Base-by-base conservation (phyloP, 208 protist species). In the Hexamita inflata region DNA sequence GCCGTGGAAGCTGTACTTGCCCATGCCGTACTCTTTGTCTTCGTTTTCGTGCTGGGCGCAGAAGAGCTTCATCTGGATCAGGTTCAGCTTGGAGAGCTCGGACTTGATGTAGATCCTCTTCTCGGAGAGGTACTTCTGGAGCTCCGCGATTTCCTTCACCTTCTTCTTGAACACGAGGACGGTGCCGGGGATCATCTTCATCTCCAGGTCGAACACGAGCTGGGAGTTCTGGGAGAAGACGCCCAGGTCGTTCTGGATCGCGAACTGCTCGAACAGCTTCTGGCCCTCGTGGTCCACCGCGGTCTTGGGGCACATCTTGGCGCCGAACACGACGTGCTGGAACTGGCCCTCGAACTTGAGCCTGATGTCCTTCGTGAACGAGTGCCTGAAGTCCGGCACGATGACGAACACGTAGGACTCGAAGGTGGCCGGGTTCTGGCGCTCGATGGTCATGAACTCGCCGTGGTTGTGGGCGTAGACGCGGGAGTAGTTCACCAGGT, bases 351-450 rank as follows among this genome's bases (percentile, higher is more conserved):
- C 11, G 7, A 70, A 45, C 15, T 13, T 38, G n/a, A 70, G 26
- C 11, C 30, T 30, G 30, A 66, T 66, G 29, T 49, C 35, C 64
- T 28, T 30, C 7, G 26, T n/a, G 11, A 30, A 41, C 26, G 60
- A 59, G 29, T 75, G 11, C 35, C 19, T 58, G 58, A 76, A 76
- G 58, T 30, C 73, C 4, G 73, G 73, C 9, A 9, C 24, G 2
- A 58, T 2, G n/a, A 76, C 57, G 34, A 76, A 62, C 2, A 76
- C 9, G 15, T 60, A 62, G 11, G 73, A 66, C 58, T 76, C 38
- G 32, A 11, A 58, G 26, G 58, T 76, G 7, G 7, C 13, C 4
- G 73, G 58, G 59, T 68, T 62, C 34, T 40, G 24, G 15, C 73
- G 32, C 15, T 62, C 35, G n/a, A 76, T 45, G 2, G 59, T 67